Evolutionary conservation across 129 eudicot species (phyloP), one percentile per base, ranked within the genome.

Genomic region (Heracleum sosnowskyi): DNA sequence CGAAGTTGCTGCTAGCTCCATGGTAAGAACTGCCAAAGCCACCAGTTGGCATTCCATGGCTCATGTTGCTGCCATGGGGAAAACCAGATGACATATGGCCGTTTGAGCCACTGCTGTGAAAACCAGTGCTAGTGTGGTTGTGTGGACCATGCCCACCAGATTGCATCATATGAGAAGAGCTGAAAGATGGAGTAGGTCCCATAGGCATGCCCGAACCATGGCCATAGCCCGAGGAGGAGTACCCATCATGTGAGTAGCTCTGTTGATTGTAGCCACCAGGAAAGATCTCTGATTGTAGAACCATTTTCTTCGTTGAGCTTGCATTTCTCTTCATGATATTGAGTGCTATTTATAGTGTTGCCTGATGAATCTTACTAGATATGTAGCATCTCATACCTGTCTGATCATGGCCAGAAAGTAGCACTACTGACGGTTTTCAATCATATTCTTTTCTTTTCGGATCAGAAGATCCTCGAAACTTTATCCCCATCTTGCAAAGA

Each of bases 401-500:
- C 69, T 20, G 68, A n/a, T n/a, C 60, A 78, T 73, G 44, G 11
- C 44, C 41, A 17, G 55, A 34, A 76, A 44, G 68, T 31, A 15
- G 80, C 70, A 69, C 57, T n/a, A 39, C 45, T 28, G 7, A 40
- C 34, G 55, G 77, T 51, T 2, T 15, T 69, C 47, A 33, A 22
- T 69, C 34, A 55, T 20, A 57, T 22, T 77, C 13, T 62, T 42
- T 22, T 47, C 36, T 22, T 66, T 66, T 57, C 63, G 74, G 36
- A 29, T 36, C 1, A 5, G 45, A 45, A 57, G 62, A 47, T 69
- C 26, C 82, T 69, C 55, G 35, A 37, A 77, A 46, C 84, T 85
- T 83, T 82, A 83, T 83, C 82, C 91, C 81, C 83, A 79, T 78
- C 83, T 86, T 80, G 84, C 42, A 16, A n/a, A 64, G 79, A 83